Evolutionary conservation across 345 rosid species (phyloP).

Genomic region (Arabidopsis arenosa): DNA sequence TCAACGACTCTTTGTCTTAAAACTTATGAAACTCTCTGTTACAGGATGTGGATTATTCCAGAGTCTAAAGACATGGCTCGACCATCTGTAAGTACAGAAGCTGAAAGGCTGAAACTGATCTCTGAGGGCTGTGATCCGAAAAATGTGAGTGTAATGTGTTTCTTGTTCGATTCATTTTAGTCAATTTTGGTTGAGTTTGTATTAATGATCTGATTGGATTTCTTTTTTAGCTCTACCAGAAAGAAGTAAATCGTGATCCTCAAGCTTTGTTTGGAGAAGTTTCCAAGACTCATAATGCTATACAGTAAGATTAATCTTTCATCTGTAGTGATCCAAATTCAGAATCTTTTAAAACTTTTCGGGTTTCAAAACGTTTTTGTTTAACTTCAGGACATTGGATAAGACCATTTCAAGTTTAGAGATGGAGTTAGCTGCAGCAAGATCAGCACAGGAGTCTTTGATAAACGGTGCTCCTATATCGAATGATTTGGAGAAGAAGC

Average conservation of each 20-base stretch:
- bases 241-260: slow-evolving; percentile 69
- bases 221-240: slow-evolving; percentile 60
- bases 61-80: slow-evolving; percentile 67
- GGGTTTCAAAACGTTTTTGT: slow-evolving; percentile 16
- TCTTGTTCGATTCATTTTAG: neutral
- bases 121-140: slow-evolving; percentile 77
- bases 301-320: slow-evolving; percentile 62
- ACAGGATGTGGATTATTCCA: slow-evolving; percentile 78
- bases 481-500: slow-evolving; percentile 54
- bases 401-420: slow-evolving; percentile 93
- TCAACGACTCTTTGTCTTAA: neutral
- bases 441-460: slow-evolving; percentile 80
- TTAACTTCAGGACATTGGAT: slow-evolving; percentile 70
- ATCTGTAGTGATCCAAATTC: neutral
- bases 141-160: slow-evolving; percentile 55
- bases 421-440: slow-evolving; percentile 97
- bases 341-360: neutral
- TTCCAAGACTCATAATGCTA: slow-evolving; percentile 75
- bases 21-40: slow-evolving; percentile 25
- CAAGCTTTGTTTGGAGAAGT: slow-evolving; percentile 70
- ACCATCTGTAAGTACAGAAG: slow-evolving; percentile 64
- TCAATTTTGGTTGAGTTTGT: slow-evolving; percentile 1
- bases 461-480: slow-evolving; percentile 71
- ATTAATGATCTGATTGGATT: slow-evolving; percentile 48
- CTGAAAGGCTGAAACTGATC: slow-evolving; percentile 70